A percentile compares a stretch with the other conserved stretches of the same genome.
These are phyloP conservation scores for Fusarium sp. DNA, from an alignment of 2,329 filamentous ascomycete genomes.

Conservation along the genomic window DNA sequence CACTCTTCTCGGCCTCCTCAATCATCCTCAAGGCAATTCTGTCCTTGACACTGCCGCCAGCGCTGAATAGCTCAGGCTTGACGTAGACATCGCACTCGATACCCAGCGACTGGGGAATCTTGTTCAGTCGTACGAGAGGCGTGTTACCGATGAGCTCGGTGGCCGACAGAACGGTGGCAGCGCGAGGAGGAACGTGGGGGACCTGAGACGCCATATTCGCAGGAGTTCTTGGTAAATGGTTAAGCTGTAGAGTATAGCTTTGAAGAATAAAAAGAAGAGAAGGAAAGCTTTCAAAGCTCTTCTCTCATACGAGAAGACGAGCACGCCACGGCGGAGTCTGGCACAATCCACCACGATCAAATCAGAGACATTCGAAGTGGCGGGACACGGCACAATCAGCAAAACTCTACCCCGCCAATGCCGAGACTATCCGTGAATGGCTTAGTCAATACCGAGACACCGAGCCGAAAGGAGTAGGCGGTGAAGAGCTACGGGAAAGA, in stretches of 20 bases:
- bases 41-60: constrained; percentile 92
- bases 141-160: constrained; percentile 93
- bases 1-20: constrained; percentile 90
- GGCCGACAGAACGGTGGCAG: constrained; percentile 65
- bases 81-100: constrained; percentile 89
- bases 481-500: neutral
- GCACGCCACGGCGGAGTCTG: constrained; percentile 44
- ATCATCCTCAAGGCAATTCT: constrained; percentile 96
- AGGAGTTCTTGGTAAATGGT: neutral
- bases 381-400: constrained; percentile 34
- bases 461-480: constrained; percentile 16
- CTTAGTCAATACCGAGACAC: constrained; percentile 31
- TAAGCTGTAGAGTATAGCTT: neutral
- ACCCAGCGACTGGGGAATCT: constrained; percentile 89
- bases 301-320: constrained; percentile 33
- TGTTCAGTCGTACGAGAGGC: constrained; percentile 90
- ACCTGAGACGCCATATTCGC: constrained; percentile 44
- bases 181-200: constrained; percentile 48
- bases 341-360: constrained; percentile 23
- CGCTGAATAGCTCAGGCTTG: constrained; percentile 92
- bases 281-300: constrained; percentile 1
- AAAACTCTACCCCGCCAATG: constrained; percentile 46
- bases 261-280: neutral
- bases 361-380: constrained; percentile 33
- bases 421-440: constrained; percentile 44